phyloP scores from a whole-genome alignment of 805 yeast genomes.

The Starmerella stellata region DNA sequence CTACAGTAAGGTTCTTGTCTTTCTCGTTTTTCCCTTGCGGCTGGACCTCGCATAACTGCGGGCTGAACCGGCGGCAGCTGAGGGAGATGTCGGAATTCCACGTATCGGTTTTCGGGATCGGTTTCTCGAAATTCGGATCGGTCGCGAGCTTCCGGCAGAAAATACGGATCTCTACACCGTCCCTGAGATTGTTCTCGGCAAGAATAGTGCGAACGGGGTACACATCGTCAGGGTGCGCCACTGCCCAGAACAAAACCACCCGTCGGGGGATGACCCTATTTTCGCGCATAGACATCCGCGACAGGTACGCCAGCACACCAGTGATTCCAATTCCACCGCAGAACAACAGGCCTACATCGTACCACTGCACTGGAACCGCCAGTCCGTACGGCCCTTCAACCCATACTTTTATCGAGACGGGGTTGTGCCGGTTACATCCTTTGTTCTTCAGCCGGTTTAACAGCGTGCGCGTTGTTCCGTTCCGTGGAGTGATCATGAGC shows the following conservation, averaged over 20 bases:
- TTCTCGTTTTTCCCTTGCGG: no score
- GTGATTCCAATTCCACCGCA: conserved; percentile 56
- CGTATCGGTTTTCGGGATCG: neutral
- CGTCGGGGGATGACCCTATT: conserved; percentile 6
- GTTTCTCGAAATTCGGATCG: neutral
- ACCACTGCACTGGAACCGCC: conserved; percentile 30
- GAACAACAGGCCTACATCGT: conserved; percentile 32
- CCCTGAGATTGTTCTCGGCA: conserved; percentile 7
- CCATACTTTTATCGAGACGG: conserved; percentile 27
- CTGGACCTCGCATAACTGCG: neutral
- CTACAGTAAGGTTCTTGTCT: no score
- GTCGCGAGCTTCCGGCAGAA: conserved; percentile 2
- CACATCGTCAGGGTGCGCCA: conserved; percentile 18
- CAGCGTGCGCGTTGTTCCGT: conserved; percentile 34
- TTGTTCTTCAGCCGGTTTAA: conserved; percentile 22
- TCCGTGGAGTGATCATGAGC: conserved; percentile 34
- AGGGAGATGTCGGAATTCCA: neutral
- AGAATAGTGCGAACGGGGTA: conserved; percentile 18
- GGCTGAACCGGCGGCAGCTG: neutral
- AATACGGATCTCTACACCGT: conserved; percentile 11
- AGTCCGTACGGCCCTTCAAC: conserved; percentile 50
- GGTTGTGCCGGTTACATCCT: conserved; percentile 21
- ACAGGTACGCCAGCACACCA: conserved; percentile 34
- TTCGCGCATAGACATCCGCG: conserved; percentile 13
- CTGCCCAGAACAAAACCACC: conserved; percentile 21